These are phyloP conservation scores for Immersiporthe knoxdaviesiana DNA, from an alignment of 2,329 filamentous ascomycete species.

Conservation along the genomic window DNA sequence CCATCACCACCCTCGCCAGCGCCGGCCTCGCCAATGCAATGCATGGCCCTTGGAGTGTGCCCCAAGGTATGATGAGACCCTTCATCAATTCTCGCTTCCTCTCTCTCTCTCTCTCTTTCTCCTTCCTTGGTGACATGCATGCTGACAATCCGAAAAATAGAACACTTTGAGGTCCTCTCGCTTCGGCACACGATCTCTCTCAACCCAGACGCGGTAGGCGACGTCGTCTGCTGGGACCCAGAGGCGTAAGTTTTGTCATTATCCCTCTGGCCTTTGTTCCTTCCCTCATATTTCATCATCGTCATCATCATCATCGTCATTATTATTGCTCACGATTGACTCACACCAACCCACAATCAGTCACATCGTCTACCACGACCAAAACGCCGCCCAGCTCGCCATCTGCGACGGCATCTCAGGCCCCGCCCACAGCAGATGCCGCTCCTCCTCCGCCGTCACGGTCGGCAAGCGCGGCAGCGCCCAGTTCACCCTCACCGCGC, in stretches of 20 bases:
- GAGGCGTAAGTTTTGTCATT: conserved; percentile 41
- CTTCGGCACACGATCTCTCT: conserved; percentile 44
- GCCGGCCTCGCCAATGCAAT: conserved; percentile 36
- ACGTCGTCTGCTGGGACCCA: conserved; percentile 46
- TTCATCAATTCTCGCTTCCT: neutral
- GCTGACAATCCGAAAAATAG: conserved; percentile 4
- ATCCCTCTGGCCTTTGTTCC: neutral
- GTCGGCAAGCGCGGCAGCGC: conserved; percentile 51
- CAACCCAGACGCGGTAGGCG: conserved; percentile 46
- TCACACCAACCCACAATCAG: conserved; percentile 32
- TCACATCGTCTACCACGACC: conserved; percentile 53
- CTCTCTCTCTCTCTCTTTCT: neutral
- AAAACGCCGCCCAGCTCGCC: conserved; percentile 64
- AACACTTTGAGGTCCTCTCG: conserved; percentile 50
- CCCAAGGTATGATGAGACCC: conserved; percentile 19
- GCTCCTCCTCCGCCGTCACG: conserved; percentile 48
- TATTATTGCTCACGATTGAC: neutral
- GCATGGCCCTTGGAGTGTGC: conserved; percentile 28
- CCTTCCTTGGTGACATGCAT: neutral
- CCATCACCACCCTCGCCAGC: conserved; percentile 39
- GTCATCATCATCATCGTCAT: neutral
- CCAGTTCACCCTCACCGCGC: conserved; percentile 50
- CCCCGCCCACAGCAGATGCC: conserved; percentile 47
- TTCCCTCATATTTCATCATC: neutral
- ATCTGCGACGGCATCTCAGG: conserved; percentile 60